These are phyloP conservation scores for Exophiala spinifera DNA, from an alignment of 2,329 filamentous ascomycete species.

Conservation along the genomic window DNA sequence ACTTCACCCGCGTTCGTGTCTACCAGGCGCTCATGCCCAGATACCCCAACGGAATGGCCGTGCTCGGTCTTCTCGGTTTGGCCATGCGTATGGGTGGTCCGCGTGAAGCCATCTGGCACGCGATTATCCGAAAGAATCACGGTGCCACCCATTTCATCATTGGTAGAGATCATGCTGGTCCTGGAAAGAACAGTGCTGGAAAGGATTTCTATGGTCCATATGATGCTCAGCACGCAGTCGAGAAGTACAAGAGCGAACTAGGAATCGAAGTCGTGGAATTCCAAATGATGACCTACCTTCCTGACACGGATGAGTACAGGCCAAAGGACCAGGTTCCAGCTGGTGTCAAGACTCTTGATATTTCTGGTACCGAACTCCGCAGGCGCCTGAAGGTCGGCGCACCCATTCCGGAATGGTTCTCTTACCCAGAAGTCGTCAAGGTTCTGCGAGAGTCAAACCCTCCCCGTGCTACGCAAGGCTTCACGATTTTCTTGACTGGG, in stretches of 20 bases:
- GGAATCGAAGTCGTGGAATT: conserved; percentile 99
- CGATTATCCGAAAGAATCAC: conserved; percentile 99
- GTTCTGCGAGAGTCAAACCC: conserved; percentile 96
- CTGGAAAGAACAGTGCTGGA: conserved; percentile 96
- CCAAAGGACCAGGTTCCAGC: conserved; percentile 85
- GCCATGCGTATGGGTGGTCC: conserved; percentile 99
- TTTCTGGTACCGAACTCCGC: conserved; percentile 86
- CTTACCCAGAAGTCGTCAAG: conserved; percentile 96
- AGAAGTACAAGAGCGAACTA: conserved; percentile 94
- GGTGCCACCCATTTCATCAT: conserved; percentile 99
- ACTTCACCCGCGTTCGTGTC: conserved; percentile 98
- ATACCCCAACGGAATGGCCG: conserved; percentile 99
- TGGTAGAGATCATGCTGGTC: conserved; percentile 94
- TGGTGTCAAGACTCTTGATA: conserved; percentile 81
- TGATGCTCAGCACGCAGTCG: conserved; percentile 91
- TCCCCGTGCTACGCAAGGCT: conserved; percentile 84
- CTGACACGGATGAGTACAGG: conserved; percentile 93
- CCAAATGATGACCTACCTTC: conserved; percentile 99
- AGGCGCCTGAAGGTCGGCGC: conserved; percentile 84
- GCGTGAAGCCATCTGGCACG: conserved; percentile 98
- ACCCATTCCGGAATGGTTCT: conserved; percentile 99
- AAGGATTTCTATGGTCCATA: conserved; percentile 98
- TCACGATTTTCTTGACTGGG: conserved; percentile 96
- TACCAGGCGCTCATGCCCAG: conserved; percentile 95
- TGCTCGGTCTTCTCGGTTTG: conserved; percentile 87